These are phyloP conservation scores for Clonostachys byssicola DNA, from an alignment of 2,329 filamentous ascomycete species.

Conservation along the genomic window DNA sequence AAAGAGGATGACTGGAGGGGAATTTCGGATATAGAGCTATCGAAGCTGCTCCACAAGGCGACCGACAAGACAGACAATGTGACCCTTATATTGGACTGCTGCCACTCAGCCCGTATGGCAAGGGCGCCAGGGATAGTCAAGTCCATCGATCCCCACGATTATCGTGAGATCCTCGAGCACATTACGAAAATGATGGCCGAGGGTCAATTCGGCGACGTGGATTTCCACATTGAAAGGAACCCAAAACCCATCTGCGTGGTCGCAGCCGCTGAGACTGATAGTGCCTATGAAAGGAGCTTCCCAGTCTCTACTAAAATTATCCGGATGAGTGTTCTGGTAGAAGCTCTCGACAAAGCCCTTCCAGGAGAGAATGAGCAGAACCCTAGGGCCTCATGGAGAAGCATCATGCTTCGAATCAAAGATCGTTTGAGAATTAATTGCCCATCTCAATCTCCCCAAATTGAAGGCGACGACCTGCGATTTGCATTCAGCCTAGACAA, in stretches of 20 bases:
- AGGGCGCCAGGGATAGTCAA: not conserved
- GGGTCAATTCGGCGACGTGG: not conserved
- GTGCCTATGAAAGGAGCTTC: not conserved
- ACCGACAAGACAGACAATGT: not conserved
- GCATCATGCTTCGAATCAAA: no score
- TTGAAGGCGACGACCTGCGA: no score
- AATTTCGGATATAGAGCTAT: not conserved
- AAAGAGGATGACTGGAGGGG: not conserved
- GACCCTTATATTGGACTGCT: not conserved
- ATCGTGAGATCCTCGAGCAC: not conserved
- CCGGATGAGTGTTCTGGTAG: not conserved
- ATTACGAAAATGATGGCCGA: not conserved
- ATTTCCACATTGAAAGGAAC: not conserved
- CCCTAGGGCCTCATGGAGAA: no score
- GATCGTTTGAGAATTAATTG: no score
- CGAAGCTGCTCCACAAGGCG: not conserved
- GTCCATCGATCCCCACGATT: not conserved
- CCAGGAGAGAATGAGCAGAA: not conserved
- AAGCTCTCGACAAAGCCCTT: not conserved
- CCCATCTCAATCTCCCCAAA: no score
- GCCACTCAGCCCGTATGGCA: not conserved
- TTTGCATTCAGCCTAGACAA: no score
- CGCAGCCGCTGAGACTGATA: not conserved
- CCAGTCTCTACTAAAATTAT: not conserved
- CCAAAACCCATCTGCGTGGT: not conserved